These are phyloP conservation scores for Microcyclospora pomicola DNA, from an alignment of 2,329 filamentous ascomycete genomes.

Conservation along the genomic window DNA sequence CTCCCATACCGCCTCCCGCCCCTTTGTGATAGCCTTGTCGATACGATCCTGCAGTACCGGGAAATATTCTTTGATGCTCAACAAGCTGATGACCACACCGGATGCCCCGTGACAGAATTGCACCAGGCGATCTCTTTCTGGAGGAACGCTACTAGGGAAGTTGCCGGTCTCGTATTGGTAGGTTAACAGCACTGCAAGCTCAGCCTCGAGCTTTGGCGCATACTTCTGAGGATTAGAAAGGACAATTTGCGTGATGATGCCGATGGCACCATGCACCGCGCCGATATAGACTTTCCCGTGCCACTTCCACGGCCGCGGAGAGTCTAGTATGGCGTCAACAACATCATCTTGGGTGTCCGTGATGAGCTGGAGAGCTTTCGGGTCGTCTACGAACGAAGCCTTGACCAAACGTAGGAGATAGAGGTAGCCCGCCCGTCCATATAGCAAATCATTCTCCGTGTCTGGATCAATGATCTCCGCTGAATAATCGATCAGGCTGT, in stretches of 20 bases:
- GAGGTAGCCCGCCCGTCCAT: conserved; percentile 53
- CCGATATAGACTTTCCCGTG: conserved; percentile 50
- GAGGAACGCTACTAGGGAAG: conserved; percentile 44
- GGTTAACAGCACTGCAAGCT: conserved; percentile 42
- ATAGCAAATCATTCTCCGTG: conserved; percentile 48
- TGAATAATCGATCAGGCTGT: conserved; percentile 37
- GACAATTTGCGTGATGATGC: conserved; percentile 57
- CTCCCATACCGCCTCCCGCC: conserved; percentile 40
- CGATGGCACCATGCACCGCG: conserved; percentile 53
- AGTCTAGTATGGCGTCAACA: conserved; percentile 45
- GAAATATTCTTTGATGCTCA: conserved; percentile 43
- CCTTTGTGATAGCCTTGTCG: conserved; percentile 38
- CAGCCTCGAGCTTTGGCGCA: conserved; percentile 39
- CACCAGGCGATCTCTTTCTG: conserved; percentile 38
- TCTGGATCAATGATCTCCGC: conserved; percentile 33
- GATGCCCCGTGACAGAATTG: conserved; percentile 57
- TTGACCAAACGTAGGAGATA: conserved; percentile 53
- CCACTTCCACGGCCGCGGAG: conserved; percentile 48
- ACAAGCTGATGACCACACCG: conserved; percentile 46
- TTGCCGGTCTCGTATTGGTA: conserved; percentile 50
- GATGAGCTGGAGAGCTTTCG: conserved; percentile 37
- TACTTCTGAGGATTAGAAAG: conserved; percentile 42
- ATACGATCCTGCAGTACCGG: conserved; percentile 41
- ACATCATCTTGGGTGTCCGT: conserved; percentile 42
- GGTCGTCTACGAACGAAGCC: conserved; percentile 39